These are phyloP conservation scores for Blastobotrys petasosporus DNA, from an alignment of 1,139 yeast genomes.

Conservation along the genomic window DNA sequence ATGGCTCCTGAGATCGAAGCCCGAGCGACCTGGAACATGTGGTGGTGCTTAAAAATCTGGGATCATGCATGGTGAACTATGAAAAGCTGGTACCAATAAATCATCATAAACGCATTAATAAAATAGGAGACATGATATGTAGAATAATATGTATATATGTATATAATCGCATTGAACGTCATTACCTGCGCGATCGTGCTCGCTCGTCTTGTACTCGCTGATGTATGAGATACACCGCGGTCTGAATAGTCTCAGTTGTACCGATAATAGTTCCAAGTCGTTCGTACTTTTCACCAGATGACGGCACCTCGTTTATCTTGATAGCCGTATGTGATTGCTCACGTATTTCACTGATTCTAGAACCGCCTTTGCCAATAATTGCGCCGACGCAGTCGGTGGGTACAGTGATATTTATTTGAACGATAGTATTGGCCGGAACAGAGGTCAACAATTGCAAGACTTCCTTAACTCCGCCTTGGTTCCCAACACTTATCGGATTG, in stretches of 20 bases:
- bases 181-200: conserved; percentile 7
- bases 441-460: conserved; percentile 22
- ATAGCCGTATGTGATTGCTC: conserved; percentile 68
- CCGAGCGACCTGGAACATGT: not conserved
- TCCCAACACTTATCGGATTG: conserved; percentile 8
- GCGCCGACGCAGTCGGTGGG: conserved; percentile 81
- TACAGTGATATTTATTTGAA: conserved; percentile 42
- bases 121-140: not conserved
- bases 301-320: conserved; percentile 22
- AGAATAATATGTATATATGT: not conserved
- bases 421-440: conserved; percentile 24
- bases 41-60: not conserved
- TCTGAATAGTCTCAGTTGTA: conserved; percentile 48
- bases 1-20: conserved; percentile 31
- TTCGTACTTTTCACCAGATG: conserved; percentile 31
- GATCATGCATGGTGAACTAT: not conserved
- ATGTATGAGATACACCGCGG: conserved; percentile 25
- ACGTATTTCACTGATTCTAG: conserved; percentile 74
- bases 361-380: conserved; percentile 73
- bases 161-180: not conserved
- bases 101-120: not conserved
- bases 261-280: conserved; percentile 71
- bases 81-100: not conserved
- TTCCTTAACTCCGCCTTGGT: conserved; percentile 18
- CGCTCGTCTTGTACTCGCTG: conserved; percentile 27